phyloP scores from a whole-genome alignment of 306 rosid species.

The Bauhinia variegata region DNA sequence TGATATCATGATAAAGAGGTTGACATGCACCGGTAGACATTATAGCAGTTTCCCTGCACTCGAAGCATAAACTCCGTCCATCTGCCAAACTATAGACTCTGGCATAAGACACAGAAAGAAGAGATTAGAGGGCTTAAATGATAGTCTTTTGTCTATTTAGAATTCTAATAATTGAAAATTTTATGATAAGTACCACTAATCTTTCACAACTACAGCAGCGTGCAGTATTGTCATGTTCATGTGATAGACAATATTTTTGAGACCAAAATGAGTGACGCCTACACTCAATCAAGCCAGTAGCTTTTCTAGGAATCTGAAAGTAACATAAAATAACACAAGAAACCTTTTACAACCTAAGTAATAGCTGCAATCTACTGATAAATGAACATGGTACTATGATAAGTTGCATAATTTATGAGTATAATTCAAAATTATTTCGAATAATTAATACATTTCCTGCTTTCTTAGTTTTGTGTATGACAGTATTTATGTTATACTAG shows the following conservation, averaged over 20 bases:
- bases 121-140: not conserved
- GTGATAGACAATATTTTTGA: constrained; percentile 93
- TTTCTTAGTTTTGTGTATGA: not conserved
- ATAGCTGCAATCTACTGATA: not conserved
- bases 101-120: constrained; percentile 32
- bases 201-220: constrained; percentile 98
- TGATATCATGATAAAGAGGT: constrained; percentile 85
- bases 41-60: constrained; percentile 93
- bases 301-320: constrained; percentile 89
- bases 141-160: not conserved
- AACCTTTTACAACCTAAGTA: no score
- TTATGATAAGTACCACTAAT: constrained; percentile 65
- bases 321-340: constrained; percentile 26
- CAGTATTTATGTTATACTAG: no score
- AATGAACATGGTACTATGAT: not conserved
- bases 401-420: not conserved
- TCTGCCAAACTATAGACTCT: constrained; percentile 73
- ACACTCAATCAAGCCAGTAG: constrained; percentile 85
- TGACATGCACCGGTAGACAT: constrained; percentile 95
- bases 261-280: constrained; percentile 97
- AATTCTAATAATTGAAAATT: not conserved
- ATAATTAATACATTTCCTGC: not conserved
- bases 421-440: not conserved
- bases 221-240: constrained; percentile 84
- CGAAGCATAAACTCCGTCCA: constrained; percentile 82